Conservation (phyloP, 208 protist genomes). For the Polymyxa betae region DNA sequence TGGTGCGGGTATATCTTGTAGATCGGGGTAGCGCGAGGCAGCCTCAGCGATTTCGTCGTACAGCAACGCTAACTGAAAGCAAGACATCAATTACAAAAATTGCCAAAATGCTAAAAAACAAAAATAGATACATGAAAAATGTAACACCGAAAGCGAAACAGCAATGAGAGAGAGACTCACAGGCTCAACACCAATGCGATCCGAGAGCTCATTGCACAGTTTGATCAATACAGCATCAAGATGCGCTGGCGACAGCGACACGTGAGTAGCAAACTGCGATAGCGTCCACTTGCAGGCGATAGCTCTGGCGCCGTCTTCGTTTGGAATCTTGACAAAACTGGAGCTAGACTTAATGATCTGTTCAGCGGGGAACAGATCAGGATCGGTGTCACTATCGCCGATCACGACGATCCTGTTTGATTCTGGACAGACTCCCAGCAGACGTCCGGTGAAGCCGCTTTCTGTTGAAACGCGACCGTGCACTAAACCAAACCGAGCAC, state of each 20-base stretch:
- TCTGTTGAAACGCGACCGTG: background rate
- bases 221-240: background rate
- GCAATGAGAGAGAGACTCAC: too few species aligned
- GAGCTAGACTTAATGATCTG: background rate
- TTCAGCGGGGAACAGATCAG: background rate
- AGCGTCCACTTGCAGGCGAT: background rate
- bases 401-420: background rate
- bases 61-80: slow-evolving; percentile 1
- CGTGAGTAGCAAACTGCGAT: background rate
- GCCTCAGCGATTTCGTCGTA: slow-evolving; percentile 35
- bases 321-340: background rate
- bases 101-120: too few species aligned
- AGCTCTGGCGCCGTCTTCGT: background rate
- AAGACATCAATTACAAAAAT: too few species aligned
- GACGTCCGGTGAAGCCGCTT: background rate
- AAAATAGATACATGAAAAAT: too few species aligned
- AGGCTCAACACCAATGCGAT: background rate
- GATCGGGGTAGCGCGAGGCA: background rate
- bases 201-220: background rate
- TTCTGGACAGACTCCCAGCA: background rate
- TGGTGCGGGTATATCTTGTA: background rate
- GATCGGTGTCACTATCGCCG: slow-evolving; percentile 22
- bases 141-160: too few species aligned
- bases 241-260: too few species aligned
- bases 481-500: background rate